These are phyloP conservation scores for Solioccasus polychromus DNA, from an alignment of 768 basidiomycete genomes.

Conservation along the genomic window DNA sequence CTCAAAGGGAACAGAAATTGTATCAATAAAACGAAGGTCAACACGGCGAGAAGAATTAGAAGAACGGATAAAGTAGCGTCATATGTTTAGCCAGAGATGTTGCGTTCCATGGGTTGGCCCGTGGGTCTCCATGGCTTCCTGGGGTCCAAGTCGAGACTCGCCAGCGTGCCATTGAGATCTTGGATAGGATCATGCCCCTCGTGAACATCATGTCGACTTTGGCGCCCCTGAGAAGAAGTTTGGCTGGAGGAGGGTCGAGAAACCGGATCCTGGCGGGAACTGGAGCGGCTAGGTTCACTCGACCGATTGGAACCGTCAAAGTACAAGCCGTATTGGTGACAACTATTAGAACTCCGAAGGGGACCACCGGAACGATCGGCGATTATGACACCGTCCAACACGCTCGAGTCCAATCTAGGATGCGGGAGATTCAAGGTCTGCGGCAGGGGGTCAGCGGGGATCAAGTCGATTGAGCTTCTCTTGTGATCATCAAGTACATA, in stretches of 20 bases:
- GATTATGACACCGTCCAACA: conserved; percentile 36
- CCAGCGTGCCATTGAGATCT: conserved; percentile 74
- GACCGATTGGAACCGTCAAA: conserved; percentile 40
- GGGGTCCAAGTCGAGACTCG: conserved; percentile 65
- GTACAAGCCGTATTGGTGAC: conserved; percentile 45
- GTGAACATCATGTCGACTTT: conserved; percentile 21
- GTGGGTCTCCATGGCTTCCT: conserved; percentile 34
- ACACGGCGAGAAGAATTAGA: conserved; percentile 15
- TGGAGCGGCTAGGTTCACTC: conserved; percentile 39
- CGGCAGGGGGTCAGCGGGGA: conserved; percentile 41
- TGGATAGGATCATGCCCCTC: conserved; percentile 54
- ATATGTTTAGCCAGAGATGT: conserved; percentile 17
- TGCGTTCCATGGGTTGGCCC: conserved; percentile 19
- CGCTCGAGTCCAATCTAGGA: conserved; percentile 44
- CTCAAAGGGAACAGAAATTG: conserved; percentile 10
- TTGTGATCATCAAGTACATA: conserved; percentile 35
- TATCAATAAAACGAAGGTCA: conserved; percentile 23
- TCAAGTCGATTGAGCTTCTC: conserved; percentile 35
- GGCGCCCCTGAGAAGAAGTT: conserved; percentile 25
- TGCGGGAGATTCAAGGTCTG: conserved; percentile 50
- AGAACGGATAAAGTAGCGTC: conserved; percentile 3
- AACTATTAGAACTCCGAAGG: conserved; percentile 42
- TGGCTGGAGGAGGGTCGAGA: conserved; percentile 56
- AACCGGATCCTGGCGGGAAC: conserved; percentile 46
- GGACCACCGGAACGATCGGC: conserved; percentile 42